These are phyloP conservation scores for Sclerotinia minor DNA, from an alignment of 2,329 filamentous ascomycete genomes.

Conservation along the genomic window DNA sequence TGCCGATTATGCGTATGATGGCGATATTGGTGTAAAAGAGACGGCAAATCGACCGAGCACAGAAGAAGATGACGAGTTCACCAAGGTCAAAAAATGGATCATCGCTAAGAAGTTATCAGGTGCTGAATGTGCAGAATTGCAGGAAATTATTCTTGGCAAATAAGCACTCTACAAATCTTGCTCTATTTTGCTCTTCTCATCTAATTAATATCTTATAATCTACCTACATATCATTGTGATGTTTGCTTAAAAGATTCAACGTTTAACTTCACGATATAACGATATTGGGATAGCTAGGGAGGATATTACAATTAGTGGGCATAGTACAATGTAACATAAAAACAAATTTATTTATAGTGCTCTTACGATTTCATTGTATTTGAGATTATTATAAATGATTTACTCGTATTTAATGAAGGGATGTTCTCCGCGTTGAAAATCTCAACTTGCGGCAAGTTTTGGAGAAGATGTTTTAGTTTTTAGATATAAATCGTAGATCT, in stretches of 20 bases:
- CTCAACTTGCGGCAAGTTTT: no score
- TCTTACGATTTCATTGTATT: conserved; percentile 3
- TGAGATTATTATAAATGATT: background rate
- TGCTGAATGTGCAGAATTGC: background rate
- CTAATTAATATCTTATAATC: no score
- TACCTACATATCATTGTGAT: background rate
- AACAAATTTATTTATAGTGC: conserved; percentile 15
- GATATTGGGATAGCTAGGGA: background rate
- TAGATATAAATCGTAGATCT: no score
- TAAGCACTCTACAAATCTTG: background rate
- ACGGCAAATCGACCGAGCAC: background rate
- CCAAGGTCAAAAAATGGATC: background rate
- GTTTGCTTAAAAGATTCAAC: background rate
- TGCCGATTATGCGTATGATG: conserved; percentile 39
- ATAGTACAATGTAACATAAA: background rate
- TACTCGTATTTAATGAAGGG: no score
- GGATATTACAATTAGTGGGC: conserved; percentile 1
- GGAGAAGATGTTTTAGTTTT: no score
- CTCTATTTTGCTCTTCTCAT: background rate
- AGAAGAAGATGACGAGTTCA: background rate
- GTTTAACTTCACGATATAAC: background rate
- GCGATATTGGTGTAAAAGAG: conserved; percentile 33
- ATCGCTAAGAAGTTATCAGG: background rate
- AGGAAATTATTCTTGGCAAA: background rate
- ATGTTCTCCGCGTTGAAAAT: no score